A percentile compares a stretch with the other conserved stretches of the same genome.
Evolutionary conservation across 2,329 filamentous ascomycete species (phyloP).

Genomic region (Aureobasidium sp.): DNA sequence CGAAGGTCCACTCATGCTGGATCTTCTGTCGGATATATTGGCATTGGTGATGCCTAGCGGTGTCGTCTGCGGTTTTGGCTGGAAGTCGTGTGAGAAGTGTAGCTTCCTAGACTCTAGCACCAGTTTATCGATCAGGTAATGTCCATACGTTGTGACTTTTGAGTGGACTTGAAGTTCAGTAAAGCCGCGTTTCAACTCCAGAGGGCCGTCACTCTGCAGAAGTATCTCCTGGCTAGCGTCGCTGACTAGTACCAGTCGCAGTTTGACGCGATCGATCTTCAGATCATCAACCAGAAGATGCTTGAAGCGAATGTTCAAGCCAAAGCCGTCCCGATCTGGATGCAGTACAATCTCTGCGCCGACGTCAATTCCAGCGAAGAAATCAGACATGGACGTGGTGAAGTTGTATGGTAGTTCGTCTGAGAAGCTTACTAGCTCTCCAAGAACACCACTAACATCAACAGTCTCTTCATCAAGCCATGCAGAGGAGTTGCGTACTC

Average conservation of each 20-base stretch:
- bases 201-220: constrained; percentile 46
- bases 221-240: constrained; percentile 60
- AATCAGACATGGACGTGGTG: constrained; percentile 60
- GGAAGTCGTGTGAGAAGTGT: constrained; percentile 58
- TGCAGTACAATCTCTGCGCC: constrained; percentile 63
- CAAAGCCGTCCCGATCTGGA: constrained; percentile 66
- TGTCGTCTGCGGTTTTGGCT: constrained; percentile 42
- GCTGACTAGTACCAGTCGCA: constrained; percentile 54
- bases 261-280: constrained; percentile 55
- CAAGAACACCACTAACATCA: constrained; percentile 31
- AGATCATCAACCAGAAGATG: constrained; percentile 69
- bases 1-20: constrained; percentile 34
- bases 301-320: constrained; percentile 58
- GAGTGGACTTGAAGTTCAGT: constrained; percentile 47
- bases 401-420: constrained; percentile 53
- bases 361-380: constrained; percentile 65
- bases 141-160: constrained; percentile 60
- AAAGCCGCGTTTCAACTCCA: constrained; percentile 49
- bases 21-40: constrained; percentile 31
- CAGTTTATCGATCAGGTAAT: constrained; percentile 68
- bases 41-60: constrained; percentile 42
- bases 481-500: constrained; percentile 19
- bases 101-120: constrained; percentile 59
- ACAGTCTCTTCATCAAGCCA: constrained; percentile 36
- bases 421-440: constrained; percentile 43